Base-by-base conservation (phyloP, 495 filamentous ascomycete genomes). In the Aspergillus incahuasiensis region DNA sequence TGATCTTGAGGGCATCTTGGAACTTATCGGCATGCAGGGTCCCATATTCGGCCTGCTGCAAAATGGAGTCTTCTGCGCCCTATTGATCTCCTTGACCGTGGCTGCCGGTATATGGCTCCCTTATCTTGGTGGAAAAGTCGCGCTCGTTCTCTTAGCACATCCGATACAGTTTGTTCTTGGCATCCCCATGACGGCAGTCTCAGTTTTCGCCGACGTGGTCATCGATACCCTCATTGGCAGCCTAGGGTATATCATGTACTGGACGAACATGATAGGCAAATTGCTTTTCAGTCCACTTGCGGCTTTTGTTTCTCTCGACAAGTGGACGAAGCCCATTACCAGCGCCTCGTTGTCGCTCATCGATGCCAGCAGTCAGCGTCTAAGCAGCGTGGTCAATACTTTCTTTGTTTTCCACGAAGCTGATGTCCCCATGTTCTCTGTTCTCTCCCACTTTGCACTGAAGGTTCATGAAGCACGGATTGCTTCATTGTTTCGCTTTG, bases 1-100 rank as follows among this genome's bases (percentile, higher is more conserved):
- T 70, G 94, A 99, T 62, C 83, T 99, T n/a, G 94, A 99, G 67
- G 94, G 94, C 6, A 89, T 99, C 46, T 81, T 97, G 76, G 94
- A 99, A 65, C 80, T 99, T 11, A 86, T 99, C 32, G 94, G 94
- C 46, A 94, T 99, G 88, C 89, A 95, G 61, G 94, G 94, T 0
- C 95, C 95, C 1, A 74, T 97, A 3, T 85, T 87, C 34, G 90
- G 90, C 19, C 78, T 99, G 7, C 81, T 97, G 58, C 94, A 97
- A 65, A 97, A 97, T 59, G 91, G 86, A 34, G 86, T 96, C 38
- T 97, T 99, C 68, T 92, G 91, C 62, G 88, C 89, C 24, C 84
- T 96, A 53, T 79, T 99, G 19, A 88, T 99, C 13, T 88, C 89
- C 7, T 80, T 88, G 35, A 95, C 92, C 9, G 85, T 97, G 20